Evolutionary conservation across 2,329 filamentous ascomycete genomes (phyloP).

Genomic region (Diplocarpon rosae): DNA sequence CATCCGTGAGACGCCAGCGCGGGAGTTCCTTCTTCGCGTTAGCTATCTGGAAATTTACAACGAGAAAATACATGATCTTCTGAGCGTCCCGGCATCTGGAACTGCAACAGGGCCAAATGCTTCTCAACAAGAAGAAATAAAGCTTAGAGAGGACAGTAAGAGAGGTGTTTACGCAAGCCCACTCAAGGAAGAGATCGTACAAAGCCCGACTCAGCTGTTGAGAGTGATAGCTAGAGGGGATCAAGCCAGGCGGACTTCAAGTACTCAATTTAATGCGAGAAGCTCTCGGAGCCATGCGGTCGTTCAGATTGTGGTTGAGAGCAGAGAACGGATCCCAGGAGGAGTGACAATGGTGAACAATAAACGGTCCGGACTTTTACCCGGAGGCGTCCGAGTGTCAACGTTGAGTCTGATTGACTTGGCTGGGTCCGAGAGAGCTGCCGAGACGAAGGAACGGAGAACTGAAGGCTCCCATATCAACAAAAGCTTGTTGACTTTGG

Average conservation of each 20-base stretch:
- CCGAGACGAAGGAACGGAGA: constrained; percentile 85
- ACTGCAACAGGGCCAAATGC: constrained; percentile 41
- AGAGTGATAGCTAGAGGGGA: constrained; percentile 93
- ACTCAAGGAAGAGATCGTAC: constrained; percentile 95
- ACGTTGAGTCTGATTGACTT: constrained; percentile 93
- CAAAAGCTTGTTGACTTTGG: constrained; percentile 88
- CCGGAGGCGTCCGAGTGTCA: constrained; percentile 88
- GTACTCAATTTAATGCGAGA: constrained; percentile 92
- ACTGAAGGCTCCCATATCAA: constrained; percentile 97
- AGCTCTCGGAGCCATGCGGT: constrained; percentile 98
- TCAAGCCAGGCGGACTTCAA: constrained; percentile 77
- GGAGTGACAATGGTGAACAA: constrained; percentile 37
- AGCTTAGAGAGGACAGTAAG: constrained; percentile 91
- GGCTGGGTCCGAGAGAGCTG: constrained; percentile 90
- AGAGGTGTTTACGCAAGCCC: constrained; percentile 93
- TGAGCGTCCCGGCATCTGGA: constrained; percentile 58
- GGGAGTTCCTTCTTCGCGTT: constrained; percentile 88
- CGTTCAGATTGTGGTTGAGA: constrained; percentile 97
- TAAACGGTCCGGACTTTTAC: constrained; percentile 59
- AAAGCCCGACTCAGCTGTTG: constrained; percentile 89
- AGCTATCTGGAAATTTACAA: constrained; percentile 99
- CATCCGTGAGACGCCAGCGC: constrained; percentile 88
- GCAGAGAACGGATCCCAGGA: constrained; percentile 67
- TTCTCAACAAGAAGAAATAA: constrained; percentile 79
- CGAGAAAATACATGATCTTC: constrained; percentile 87